A percentile compares a stretch with the other conserved stretches of the same genome.
Conservation (phyloP, 345 rosid genomes). For the Brassica carinata region DNA sequence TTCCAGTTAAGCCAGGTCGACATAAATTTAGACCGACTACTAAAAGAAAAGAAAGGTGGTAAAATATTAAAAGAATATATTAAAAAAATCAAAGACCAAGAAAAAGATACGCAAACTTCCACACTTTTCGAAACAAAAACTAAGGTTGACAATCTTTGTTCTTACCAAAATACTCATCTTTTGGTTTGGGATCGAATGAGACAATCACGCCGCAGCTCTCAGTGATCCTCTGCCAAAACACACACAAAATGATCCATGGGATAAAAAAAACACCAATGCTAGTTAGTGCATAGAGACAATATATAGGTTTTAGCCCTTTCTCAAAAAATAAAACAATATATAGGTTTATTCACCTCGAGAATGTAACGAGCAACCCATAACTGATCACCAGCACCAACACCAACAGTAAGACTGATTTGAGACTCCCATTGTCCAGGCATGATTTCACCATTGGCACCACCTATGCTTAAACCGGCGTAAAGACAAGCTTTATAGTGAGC, state of each 20-base stretch:
- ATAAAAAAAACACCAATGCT: background rate
- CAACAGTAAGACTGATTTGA: conserved; percentile 94
- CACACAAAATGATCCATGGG: background rate
- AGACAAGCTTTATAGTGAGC: conserved; percentile 97
- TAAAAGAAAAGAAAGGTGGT: too few relatives aligned
- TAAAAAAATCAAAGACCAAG: too few relatives aligned
- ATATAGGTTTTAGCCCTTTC: too few relatives aligned
- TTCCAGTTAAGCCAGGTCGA: too few relatives aligned
- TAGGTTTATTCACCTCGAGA: conserved; percentile 64
- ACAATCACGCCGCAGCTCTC: conserved; percentile 90
- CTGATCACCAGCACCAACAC: conserved; percentile 88
- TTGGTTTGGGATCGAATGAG: conserved; percentile 82
- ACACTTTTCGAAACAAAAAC: too few relatives aligned
- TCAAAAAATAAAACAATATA: background rate
- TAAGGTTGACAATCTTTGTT: too few relatives aligned
- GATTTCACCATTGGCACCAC: conserved; percentile 72
- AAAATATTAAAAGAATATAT: too few relatives aligned
- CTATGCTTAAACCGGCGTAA: conserved; percentile 80
- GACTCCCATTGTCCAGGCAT: conserved; percentile 80
- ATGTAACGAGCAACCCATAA: conserved; percentile 93
- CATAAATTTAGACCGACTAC: too few relatives aligned
- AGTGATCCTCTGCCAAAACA: conserved; percentile 73
- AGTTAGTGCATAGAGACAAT: conserved; percentile 9
- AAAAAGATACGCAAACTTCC: too few relatives aligned
- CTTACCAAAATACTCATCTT: too few relatives aligned